phyloP scores from a whole-genome alignment of 768 basidiomycete genomes.

The Boletus barrowsii region DNA sequence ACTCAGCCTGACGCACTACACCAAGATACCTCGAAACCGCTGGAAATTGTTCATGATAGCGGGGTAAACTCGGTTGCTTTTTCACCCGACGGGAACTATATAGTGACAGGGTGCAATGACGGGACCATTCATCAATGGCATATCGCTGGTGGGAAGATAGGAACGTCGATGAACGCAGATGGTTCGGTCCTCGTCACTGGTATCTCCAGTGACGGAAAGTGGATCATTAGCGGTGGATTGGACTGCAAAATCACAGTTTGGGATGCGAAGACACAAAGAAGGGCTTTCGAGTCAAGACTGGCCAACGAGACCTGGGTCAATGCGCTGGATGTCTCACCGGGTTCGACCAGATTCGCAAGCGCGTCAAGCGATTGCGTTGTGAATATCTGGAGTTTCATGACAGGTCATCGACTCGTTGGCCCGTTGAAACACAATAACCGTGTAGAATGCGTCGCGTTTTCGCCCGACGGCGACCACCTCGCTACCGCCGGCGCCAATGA shows the following conservation, averaged over 20 bases:
- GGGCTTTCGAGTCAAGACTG: not conserved
- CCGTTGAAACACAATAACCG: slow-evolving; percentile 9
- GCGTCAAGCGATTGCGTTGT: slow-evolving; percentile 5
- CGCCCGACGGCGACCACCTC: slow-evolving; percentile 12
- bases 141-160: slow-evolving; percentile 7
- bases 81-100: slow-evolving; percentile 12
- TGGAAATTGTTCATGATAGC: slow-evolving; percentile 4
- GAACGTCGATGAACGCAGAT: slow-evolving; percentile 7
- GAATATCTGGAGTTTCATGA: slow-evolving; percentile 12
- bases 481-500: slow-evolving; percentile 8
- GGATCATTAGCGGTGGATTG: slow-evolving; percentile 14
- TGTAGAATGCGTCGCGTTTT: slow-evolving; percentile 14
- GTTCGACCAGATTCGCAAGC: slow-evolving; percentile 15
- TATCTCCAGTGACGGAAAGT: slow-evolving; percentile 13
- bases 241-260: slow-evolving; percentile 9
- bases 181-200: slow-evolving; percentile 8
- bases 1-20: not conserved
- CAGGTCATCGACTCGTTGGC: slow-evolving; percentile 11
- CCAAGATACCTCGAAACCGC: slow-evolving; percentile 4
- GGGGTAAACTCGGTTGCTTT: slow-evolving; percentile 12
- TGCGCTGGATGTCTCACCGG: slow-evolving; percentile 13
- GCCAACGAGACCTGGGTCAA: slow-evolving; percentile 2
- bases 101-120: slow-evolving; percentile 12
- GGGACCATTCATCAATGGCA: slow-evolving; percentile 13
- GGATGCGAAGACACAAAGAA: slow-evolving; percentile 8